Base-by-base conservation (phyloP, 176 grass and related monocot genomes). In the Dendrocalamus sinicus region DNA sequence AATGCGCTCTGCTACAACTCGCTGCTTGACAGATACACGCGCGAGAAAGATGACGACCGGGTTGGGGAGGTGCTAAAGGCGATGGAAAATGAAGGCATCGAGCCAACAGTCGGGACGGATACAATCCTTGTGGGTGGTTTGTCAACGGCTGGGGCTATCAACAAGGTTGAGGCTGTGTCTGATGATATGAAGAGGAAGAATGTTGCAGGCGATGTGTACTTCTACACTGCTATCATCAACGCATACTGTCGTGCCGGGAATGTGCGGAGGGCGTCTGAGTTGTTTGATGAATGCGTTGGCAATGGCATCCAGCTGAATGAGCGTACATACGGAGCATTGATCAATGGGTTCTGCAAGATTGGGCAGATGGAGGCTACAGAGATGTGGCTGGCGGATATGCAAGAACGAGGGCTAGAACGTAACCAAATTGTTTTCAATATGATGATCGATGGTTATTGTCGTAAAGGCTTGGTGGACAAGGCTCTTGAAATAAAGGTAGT, bases 331-430 rank as follows among this genome's bases (percentile, higher is more conserved):
- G 96, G 91, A 35, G 90, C 84, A 8, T 73, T 94, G 76, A 91
- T 98, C 84, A 94, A 96, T 52, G 96, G 93, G n/a, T 92, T 98
- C 89, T 90, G 88, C 62, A 98, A 98, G 85, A 86, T 92, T 52
- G 91, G 91, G 68, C 88, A 92, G 64, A 91, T 96, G 70, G 84
- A 86, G 69, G 96, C 90, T 11, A 93, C 96, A 11, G 84, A 92
- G 84, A 86, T 94, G 90, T 48, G 94, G 65, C 61, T 95, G 74
- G 61, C 1, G 1, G 96, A 98, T 62, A 95, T 96, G 93, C 91
- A 95, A 82, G 16, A 41, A 10, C 84, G 79, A 75, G 93, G 96
- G 44, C 72, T 95, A 5, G 67, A 88, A 2, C 19, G 45, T 39
- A 98, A 94, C 88, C 91, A 95, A 63, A 81, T 98, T 23, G 75